These are phyloP conservation scores for Jimgerdemannia flammicorona DNA, from an alignment of 192 early-diverging fungal genomes.

Conservation along the genomic window DNA sequence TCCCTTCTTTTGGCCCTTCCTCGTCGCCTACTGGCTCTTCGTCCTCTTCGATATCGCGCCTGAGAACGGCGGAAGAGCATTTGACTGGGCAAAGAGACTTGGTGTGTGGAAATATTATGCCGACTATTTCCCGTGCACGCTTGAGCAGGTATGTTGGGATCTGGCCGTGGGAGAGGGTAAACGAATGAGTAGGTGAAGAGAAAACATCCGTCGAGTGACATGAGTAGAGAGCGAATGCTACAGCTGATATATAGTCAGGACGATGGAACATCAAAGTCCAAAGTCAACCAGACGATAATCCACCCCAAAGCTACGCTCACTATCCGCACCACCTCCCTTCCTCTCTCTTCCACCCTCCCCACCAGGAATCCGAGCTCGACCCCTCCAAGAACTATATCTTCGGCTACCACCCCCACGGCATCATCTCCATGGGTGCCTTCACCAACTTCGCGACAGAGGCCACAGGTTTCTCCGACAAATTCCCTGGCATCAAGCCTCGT, in stretches of 20 bases:
- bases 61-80: constrained; percentile 73
- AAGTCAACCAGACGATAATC: too few relatives aligned
- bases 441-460: constrained; percentile 83
- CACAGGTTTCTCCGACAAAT: constrained; percentile 61
- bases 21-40: constrained; percentile 76
- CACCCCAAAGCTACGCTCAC: background rate
- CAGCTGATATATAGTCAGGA: background rate
- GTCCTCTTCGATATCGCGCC: constrained; percentile 71
- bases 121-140: constrained; percentile 74
- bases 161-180: too few relatives aligned
- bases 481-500: constrained; percentile 76
- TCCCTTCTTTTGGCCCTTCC: constrained; percentile 49
- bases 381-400: constrained; percentile 84
- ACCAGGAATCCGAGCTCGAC: constrained; percentile 76
- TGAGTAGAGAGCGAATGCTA: too few relatives aligned
- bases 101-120: constrained; percentile 73
- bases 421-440: constrained; percentile 81
- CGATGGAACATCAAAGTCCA: background rate
- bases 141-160: constrained; percentile 53
- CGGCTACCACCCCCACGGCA: constrained; percentile 91
- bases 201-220: too few relatives aligned
- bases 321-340: background rate
- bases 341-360: background rate
- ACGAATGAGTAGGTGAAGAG: too few relatives aligned
- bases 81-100: constrained; percentile 43